Percentiles rank a stretch among this genome's conserved stretches.
phyloP scores from a whole-genome alignment of 345 rosid species.

The Gossypium rotundifolium region DNA sequence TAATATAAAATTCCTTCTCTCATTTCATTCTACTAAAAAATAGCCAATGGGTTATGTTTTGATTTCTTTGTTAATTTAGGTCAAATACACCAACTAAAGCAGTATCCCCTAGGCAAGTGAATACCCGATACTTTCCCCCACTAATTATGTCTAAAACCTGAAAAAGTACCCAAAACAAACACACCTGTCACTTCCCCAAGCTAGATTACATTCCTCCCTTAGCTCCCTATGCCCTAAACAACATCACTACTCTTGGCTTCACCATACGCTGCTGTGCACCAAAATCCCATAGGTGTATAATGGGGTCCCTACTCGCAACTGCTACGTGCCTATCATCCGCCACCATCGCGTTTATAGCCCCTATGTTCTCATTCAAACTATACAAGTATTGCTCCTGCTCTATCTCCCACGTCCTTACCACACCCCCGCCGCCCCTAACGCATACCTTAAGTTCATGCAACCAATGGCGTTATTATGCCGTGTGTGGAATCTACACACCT shows the following conservation, averaged over 20 bases:
- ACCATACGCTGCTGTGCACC: slow-evolving; percentile 36
- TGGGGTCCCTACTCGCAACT: slow-evolving; percentile 33
- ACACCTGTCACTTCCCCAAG: not conserved
- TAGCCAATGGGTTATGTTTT: too few species aligned
- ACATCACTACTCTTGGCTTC: not conserved
- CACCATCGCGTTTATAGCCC: slow-evolving; percentile 47
- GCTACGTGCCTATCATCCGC: slow-evolving; percentile 77
- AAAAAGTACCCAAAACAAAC: too few species aligned
- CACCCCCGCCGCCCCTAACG: slow-evolving; percentile 62
- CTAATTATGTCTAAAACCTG: too few species aligned
- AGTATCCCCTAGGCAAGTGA: too few species aligned
- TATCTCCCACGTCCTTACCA: slow-evolving; percentile 52
- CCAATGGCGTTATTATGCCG: slow-evolving; percentile 38
- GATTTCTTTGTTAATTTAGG: too few species aligned
- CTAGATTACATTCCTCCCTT: too few species aligned
- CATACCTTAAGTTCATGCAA: slow-evolving; percentile 56
- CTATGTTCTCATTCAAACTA: slow-evolving; percentile 45
- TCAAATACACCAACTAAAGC: too few species aligned
- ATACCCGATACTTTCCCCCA: too few species aligned
- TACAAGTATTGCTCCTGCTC: slow-evolving; percentile 45
- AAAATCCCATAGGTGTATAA: slow-evolving; percentile 80
- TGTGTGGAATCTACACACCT: slow-evolving; percentile 42
- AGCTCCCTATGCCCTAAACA: not conserved
- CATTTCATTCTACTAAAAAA: too few species aligned
- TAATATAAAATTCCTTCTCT: too few species aligned